Percentiles rank a stretch among this genome's conserved stretches.
These are phyloP conservation scores for Nannizzia gypsea DNA, from an alignment of 2,329 filamentous ascomycete genomes.

Conservation along the genomic window DNA sequence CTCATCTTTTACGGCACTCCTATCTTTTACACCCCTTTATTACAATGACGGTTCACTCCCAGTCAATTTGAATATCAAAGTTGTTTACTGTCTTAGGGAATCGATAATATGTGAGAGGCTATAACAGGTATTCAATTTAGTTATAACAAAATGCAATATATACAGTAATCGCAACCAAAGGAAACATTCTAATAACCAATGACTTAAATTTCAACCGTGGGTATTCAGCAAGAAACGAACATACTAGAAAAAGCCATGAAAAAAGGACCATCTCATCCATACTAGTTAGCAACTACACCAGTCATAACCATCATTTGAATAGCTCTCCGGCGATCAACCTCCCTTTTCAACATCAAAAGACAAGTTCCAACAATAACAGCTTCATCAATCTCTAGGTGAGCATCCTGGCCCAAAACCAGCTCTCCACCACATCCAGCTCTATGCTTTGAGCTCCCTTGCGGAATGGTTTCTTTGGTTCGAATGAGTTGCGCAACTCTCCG, in stretches of 20 bases:
- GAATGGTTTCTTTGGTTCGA: conserved; percentile 31
- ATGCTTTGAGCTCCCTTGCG: conserved; percentile 26
- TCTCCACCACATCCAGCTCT: conserved; percentile 34
- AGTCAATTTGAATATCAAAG: too few species aligned
- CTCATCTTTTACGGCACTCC: too few species aligned
- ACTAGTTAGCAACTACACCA: not conserved
- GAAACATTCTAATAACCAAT: too few species aligned
- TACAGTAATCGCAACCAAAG: not conserved
- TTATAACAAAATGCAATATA: not conserved
- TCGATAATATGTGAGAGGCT: not conserved
- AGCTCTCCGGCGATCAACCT: conserved; percentile 47
- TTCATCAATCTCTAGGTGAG: conserved; percentile 28
- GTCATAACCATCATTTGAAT: conserved; percentile 37
- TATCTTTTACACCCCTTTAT: too few species aligned
- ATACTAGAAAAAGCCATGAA: not conserved
- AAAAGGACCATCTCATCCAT: not conserved
- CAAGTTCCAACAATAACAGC: conserved; percentile 46
- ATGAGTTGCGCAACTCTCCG: conserved; percentile 29
- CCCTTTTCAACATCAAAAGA: conserved; percentile 53
- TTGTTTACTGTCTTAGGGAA: too few species aligned
- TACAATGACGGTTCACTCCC: too few species aligned
- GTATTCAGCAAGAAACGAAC: not conserved
- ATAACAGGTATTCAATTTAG: not conserved
- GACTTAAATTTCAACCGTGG: not conserved
- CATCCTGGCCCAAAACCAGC: conserved; percentile 43